Percentiles rank a stretch among this genome's conserved stretches.
Conservation (phyloP, 169 alveolate species). For the Cryptosporidium felis region DNA sequence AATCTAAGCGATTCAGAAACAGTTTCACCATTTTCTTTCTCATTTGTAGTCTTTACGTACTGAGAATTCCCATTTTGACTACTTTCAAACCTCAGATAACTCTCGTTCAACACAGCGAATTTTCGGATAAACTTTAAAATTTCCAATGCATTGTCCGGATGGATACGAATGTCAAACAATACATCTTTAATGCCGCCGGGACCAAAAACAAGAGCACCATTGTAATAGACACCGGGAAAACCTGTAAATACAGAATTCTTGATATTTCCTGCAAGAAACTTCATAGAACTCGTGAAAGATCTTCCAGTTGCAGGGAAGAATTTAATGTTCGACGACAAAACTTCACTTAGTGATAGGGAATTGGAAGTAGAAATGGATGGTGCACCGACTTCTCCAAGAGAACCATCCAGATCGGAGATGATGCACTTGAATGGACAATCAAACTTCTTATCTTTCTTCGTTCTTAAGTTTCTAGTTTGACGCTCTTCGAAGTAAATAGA, state of each 20-base stretch:
- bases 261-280: not conserved
- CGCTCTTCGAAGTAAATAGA: too few relatives aligned
- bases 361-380: not conserved
- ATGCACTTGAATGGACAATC: conserved; percentile 25
- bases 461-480: conserved; percentile 21
- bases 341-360: not conserved
- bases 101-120: conserved; percentile 8
- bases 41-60: not conserved
- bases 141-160: not conserved
- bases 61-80: not conserved
- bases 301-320: conserved; percentile 43
- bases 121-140: not conserved
- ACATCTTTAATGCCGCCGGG: conserved; percentile 42
- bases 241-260: not conserved
- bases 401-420: conserved; percentile 50
- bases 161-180: conserved; percentile 10
- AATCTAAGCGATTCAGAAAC: not conserved
- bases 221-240: conserved; percentile 53
- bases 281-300: conserved; percentile 24
- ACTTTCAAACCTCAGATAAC: conserved; percentile 12
- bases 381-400: conserved; percentile 6
- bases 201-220: conserved; percentile 58
- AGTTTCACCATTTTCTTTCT: not conserved
- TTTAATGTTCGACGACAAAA: not conserved
- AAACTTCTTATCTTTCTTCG: conserved; percentile 4